A percentile compares a stretch with the other conserved stretches of the same genome.
Evolutionary conservation across 805 yeast species (phyloP).

Genomic region (Kodamaea nitidulidarum): DNA sequence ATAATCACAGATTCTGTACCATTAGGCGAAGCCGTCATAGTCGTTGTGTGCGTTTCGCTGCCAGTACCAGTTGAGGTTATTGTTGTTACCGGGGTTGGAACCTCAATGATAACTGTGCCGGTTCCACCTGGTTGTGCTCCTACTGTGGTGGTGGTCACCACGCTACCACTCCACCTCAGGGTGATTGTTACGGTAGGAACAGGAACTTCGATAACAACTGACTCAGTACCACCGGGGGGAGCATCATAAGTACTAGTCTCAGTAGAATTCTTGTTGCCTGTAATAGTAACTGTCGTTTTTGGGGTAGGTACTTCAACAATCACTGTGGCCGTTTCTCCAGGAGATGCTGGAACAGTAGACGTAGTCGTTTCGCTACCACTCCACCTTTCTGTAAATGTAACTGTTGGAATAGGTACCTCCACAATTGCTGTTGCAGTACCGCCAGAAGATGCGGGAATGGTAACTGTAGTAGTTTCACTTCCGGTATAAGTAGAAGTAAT

Average conservation of each 20-base stretch:
- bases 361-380: slow-evolving; percentile 8
- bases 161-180: slow-evolving; percentile 10
- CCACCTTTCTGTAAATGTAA: slow-evolving; percentile 6
- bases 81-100: slow-evolving; percentile 7
- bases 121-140: slow-evolving; percentile 7
- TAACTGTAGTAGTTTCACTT: background rate
- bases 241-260: slow-evolving; percentile 4
- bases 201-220: slow-evolving; percentile 12
- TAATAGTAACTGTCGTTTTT: slow-evolving; percentile 4
- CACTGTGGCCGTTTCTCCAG: slow-evolving; percentile 12
- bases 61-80: slow-evolving; percentile 6
- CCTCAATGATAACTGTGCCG: slow-evolving; percentile 11
- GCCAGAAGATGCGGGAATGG: slow-evolving; percentile 1
- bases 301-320: slow-evolving; percentile 12
- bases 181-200: slow-evolving; percentile 8
- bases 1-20: slow-evolving; percentile 12
- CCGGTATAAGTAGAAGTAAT: slow-evolving; percentile 13
- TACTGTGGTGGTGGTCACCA: slow-evolving; percentile 1
- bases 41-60: slow-evolving; percentile 5
- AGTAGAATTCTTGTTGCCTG: too few relatives aligned
- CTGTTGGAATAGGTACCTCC: slow-evolving; percentile 3
- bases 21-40: slow-evolving; percentile 5
- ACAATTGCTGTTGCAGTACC: slow-evolving; percentile 12
- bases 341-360: slow-evolving; percentile 6
- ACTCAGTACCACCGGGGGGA: slow-evolving; percentile 9